A percentile compares a stretch with the other conserved stretches of the same genome.
Evolutionary conservation across 176 grass and related monocot genomes (phyloP).

Genomic region (Oryza coarctata): DNA sequence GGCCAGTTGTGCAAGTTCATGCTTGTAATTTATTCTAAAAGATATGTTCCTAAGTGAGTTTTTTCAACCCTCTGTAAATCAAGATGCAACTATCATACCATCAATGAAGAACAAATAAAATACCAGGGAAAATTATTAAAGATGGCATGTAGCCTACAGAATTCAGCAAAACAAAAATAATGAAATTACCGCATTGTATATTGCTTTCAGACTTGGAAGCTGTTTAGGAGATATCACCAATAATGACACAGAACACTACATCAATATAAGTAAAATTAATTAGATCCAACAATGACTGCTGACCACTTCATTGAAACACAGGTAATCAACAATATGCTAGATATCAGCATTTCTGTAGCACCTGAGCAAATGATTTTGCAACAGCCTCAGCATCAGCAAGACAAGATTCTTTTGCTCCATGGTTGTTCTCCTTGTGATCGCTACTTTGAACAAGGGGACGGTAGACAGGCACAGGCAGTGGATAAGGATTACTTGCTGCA

Average conservation of each 20-base stretch:
- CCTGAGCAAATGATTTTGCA: conserved; percentile 84
- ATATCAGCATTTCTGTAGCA: conserved; percentile 30
- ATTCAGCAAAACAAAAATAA: conserved; percentile 16
- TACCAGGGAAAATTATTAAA: background rate
- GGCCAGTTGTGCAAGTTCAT: background rate
- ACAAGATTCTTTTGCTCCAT: conserved; percentile 48
- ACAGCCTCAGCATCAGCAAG: conserved; percentile 83
- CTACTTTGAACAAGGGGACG: conserved; percentile 47
- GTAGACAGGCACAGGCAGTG: conserved; percentile 75
- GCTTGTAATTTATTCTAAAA: background rate
- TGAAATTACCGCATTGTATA: conserved; percentile 84
- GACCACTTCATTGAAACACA: conserved; percentile 13
- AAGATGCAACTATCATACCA: conserved; percentile 18
- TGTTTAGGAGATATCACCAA: conserved; percentile 94
- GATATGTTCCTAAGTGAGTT: background rate
- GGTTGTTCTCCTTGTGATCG: conserved; percentile 64
- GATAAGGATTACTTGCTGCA: conserved; percentile 92
- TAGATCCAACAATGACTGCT: conserved; percentile 7
- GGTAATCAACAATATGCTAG: conserved; percentile 25
- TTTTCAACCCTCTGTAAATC: background rate
- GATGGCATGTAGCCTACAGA: background rate
- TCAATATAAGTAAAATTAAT: conserved; percentile 44
- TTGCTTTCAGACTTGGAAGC: conserved; percentile 75
- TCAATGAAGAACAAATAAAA: conserved; percentile 35
- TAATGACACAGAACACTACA: conserved; percentile 77